These are phyloP conservation scores for Leptosphaerulina australis DNA, from an alignment of 2,329 filamentous ascomycete species.

Conservation along the genomic window DNA sequence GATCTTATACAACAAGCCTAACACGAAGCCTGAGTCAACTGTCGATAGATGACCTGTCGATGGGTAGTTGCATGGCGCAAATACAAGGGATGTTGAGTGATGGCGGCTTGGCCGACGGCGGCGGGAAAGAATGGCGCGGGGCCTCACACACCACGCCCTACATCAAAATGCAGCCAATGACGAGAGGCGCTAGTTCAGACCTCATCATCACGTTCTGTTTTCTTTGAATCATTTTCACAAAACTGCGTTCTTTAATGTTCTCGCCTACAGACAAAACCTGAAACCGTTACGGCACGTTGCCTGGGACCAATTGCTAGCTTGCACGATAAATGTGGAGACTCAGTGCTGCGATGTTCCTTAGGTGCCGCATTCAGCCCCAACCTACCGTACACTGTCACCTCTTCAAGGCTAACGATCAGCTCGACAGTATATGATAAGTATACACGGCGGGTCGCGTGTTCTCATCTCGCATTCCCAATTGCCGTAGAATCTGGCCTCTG, in stretches of 20 bases:
- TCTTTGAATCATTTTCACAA: slow-evolving; percentile 11
- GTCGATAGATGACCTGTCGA: slow-evolving; percentile 11
- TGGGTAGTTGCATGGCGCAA: slow-evolving; percentile 4
- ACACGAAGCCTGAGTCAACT: slow-evolving; percentile 10
- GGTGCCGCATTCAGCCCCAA: slow-evolving; percentile 18
- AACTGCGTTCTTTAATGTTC: slow-evolving; percentile 8
- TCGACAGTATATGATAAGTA: slow-evolving; percentile 15
- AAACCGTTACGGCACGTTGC: slow-evolving; percentile 9
- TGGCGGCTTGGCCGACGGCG: slow-evolving; percentile 15
- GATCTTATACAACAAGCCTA: slow-evolving; percentile 12
- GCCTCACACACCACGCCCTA: slow-evolving; percentile 17
- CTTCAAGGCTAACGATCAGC: slow-evolving; percentile 1
- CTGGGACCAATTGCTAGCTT: slow-evolving; percentile 14
- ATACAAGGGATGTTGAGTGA: slow-evolving; percentile 10
- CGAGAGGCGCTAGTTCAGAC: slow-evolving; percentile 5
- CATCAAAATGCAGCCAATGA: slow-evolving; percentile 8
- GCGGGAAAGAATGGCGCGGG: slow-evolving; percentile 11
- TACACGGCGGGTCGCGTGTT: not conserved
- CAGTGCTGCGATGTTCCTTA: slow-evolving; percentile 3
- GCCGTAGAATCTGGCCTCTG: slow-evolving; percentile 3
- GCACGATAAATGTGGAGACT: slow-evolving; percentile 4
- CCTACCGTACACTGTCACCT: slow-evolving; percentile 12
- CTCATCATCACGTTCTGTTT: slow-evolving; percentile 1
- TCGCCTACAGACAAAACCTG: slow-evolving; percentile 12
- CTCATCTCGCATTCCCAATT: slow-evolving; percentile 2